A percentile compares a stretch with the other conserved stretches of the same genome.
Conservation (phyloP, 2,329 filamentous ascomycete species). For the Verticillium zaregamsianum region DNA sequence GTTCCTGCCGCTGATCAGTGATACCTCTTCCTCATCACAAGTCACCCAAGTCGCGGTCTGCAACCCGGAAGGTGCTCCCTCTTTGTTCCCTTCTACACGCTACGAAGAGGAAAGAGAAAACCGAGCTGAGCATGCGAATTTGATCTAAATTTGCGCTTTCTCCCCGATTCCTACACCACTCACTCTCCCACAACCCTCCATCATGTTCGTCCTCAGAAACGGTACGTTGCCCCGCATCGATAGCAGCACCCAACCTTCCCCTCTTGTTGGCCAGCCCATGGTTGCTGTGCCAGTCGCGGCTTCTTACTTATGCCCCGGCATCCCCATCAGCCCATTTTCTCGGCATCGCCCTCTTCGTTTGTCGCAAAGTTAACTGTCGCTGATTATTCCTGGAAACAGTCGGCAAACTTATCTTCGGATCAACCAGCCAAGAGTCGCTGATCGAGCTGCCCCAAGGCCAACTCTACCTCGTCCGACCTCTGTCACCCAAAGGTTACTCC, state of each 20-base stretch:
- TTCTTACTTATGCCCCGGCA: background rate
- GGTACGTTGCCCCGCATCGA: slow-evolving; percentile 23
- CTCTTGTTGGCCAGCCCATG: background rate
- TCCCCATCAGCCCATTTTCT: slow-evolving; percentile 1
- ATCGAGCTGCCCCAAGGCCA: slow-evolving; percentile 94
- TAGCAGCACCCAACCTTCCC: background rate
- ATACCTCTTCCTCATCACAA: background rate
- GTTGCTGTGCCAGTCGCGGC: background rate
- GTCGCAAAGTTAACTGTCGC: background rate
- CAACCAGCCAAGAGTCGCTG: slow-evolving; percentile 81
- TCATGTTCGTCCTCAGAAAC: slow-evolving; percentile 34
- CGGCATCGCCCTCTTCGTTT: background rate
- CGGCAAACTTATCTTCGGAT: slow-evolving; percentile 89
- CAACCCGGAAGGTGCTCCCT: background rate
- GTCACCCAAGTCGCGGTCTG: background rate
- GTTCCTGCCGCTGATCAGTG: background rate
- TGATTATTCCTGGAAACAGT: slow-evolving; percentile 44
- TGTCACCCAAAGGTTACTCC: slow-evolving; percentile 94
- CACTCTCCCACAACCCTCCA: slow-evolving; percentile 13
- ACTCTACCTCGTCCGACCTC: slow-evolving; percentile 91
- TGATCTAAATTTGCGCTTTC: background rate
- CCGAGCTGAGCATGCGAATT: background rate
- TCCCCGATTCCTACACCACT: background rate
- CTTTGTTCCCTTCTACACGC: background rate
- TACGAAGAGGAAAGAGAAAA: background rate